Percentiles rank a stretch among this genome's conserved stretches.
Evolutionary conservation across 2,329 filamentous ascomycete species (phyloP).

Genomic region (Aspergillus neoniger): DNA sequence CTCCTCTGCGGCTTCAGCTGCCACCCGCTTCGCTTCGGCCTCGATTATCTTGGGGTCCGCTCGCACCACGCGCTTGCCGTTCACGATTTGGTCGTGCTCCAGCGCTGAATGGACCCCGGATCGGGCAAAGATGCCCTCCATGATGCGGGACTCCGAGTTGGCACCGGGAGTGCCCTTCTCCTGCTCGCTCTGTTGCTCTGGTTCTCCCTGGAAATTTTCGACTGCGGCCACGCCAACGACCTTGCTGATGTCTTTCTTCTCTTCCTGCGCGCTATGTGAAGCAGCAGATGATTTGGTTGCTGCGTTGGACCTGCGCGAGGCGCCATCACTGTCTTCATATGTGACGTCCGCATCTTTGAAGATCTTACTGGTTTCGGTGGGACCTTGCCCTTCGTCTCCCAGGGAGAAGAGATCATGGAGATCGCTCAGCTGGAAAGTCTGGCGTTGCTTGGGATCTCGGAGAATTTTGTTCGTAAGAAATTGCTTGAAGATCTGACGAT

Average conservation of each 20-base stretch:
- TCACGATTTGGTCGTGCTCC: constrained; percentile 89
- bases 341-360: constrained; percentile 86
- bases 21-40: constrained; percentile 77
- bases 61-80: constrained; percentile 68
- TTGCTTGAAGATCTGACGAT: constrained; percentile 97
- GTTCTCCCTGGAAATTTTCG: constrained; percentile 63
- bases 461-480: constrained; percentile 96
- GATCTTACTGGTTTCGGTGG: constrained; percentile 79
- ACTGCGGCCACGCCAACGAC: constrained; percentile 64
- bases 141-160: constrained; percentile 69
- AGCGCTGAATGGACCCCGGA: constrained; percentile 87
- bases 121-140: constrained; percentile 84
- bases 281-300: neutral
- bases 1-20: constrained; percentile 73
- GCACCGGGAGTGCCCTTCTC: constrained; percentile 25
- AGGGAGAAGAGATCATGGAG: constrained; percentile 89
- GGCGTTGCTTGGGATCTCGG: constrained; percentile 88
- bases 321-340: constrained; percentile 47
- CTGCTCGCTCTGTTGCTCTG: constrained; percentile 26
- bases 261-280: constrained; percentile 26
- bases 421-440: constrained; percentile 86
- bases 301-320: neutral
- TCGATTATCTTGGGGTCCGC: constrained; percentile 78
- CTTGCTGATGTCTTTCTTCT: constrained; percentile 52
- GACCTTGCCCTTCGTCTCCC: constrained; percentile 65